Conservation (phyloP, 2,329 filamentous ascomycete genomes). For the Ophidiomyces ophidiicola region DNA sequence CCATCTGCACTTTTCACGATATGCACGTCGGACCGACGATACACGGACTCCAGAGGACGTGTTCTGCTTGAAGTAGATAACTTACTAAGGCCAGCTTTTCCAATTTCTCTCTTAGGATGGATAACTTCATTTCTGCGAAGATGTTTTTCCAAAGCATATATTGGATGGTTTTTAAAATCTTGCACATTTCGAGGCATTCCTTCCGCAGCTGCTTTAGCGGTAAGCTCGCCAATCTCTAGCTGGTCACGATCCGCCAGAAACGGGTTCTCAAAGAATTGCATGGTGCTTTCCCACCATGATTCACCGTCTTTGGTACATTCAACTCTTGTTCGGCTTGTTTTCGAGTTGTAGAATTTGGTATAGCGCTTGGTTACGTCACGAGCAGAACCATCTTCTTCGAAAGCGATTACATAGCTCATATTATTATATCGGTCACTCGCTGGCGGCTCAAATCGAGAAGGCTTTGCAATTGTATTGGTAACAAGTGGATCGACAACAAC, state of each 20-base stretch:
- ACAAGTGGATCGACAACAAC: conserved; percentile 75
- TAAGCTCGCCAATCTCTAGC: conserved; percentile 68
- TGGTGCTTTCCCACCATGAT: conserved; percentile 44
- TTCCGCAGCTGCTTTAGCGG: conserved; percentile 59
- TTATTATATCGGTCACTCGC: conserved; percentile 62
- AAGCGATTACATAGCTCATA: conserved; percentile 73
- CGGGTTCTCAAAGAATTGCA: conserved; percentile 30
- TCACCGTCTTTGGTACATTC: conserved; percentile 50
- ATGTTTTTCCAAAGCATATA: conserved; percentile 76
- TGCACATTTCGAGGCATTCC: conserved; percentile 74
- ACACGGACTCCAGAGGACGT: conserved; percentile 60
- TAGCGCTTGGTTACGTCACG: conserved; percentile 83
- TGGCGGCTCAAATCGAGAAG: conserved; percentile 69
- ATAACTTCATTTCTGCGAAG: conserved; percentile 74
- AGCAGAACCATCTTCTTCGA: conserved; percentile 65
- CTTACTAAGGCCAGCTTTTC: conserved; percentile 54
- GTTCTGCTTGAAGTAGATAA: conserved; percentile 38
- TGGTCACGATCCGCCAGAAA: conserved; percentile 58
- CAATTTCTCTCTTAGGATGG: conserved; percentile 56
- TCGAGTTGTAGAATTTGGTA: conserved; percentile 75
- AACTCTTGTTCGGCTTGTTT: conserved; percentile 70
- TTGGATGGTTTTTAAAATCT: conserved; percentile 76
- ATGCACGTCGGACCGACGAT: conserved; percentile 68
- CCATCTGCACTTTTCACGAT: conserved; percentile 66
- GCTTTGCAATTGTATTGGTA: conserved; percentile 64